Evolutionary conservation across 23 red algal genomes (phyloP), one percentile per base, ranked within the genome.

Genomic region (Gracilaria caudata): DNA sequence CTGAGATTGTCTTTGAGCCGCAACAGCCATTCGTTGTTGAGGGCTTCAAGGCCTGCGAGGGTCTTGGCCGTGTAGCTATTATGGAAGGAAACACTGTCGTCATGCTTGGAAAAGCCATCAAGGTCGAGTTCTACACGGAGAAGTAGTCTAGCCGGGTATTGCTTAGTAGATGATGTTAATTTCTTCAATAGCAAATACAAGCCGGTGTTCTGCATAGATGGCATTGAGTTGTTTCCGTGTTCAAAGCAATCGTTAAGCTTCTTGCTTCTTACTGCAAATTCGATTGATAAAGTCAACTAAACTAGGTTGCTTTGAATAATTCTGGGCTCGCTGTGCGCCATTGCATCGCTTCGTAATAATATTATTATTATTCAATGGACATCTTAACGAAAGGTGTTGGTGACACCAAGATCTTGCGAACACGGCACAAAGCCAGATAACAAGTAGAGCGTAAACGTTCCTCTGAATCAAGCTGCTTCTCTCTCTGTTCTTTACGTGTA

Each of bases 21-120:
- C 84, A 93, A 51, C 90, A 95, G 76, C 96, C 96, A 45, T 95
- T 98, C 66, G 94, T 93, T 55, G 96, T 98, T 23, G 96, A 98
- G 55, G 78, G 81, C 20, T 98, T 98, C 84, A 98, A 87, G 80
- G 30, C 84, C 33, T 98, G 94, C 73, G 92, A 93, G 59, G 92
- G 92, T 59, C 92, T 98, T 73, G 96, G 96, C 13, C 96, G 96
- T 80, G 94, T 98, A 70, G 96, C 96, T 25, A 91, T 98, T 40
- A 91, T 91, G 87, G 87, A 91, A 77, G 87, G 87, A 21, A 91
- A 91, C 68, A 91, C 87, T 56, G 87, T 91, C 38, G 87, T 91
- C 77, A 91, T 91, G 87, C 87, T 91, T 35, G 87, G 87, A 54
- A 91, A 91, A 74, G 87, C 78, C 44, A 91, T 82, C 47, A 82